phyloP scores from a whole-genome alignment of 2,329 filamentous ascomycete genomes.

The Hypoxylon sp. region DNA sequence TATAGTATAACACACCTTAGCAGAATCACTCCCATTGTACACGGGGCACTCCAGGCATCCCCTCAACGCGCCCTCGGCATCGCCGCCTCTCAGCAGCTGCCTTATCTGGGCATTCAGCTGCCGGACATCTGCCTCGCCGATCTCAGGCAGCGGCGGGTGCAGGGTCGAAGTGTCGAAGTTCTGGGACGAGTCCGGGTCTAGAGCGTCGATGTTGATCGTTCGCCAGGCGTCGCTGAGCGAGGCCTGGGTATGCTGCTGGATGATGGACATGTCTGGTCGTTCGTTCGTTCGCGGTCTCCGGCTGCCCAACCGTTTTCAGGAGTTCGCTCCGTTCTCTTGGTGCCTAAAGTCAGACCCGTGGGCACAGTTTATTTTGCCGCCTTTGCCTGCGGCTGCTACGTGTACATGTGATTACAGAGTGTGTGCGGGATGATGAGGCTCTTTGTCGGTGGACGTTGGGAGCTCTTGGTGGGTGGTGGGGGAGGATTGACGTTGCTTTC shows the following conservation, averaged over 20 bases:
- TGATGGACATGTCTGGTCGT: constrained; percentile 69
- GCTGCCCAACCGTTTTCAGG: constrained; percentile 34
- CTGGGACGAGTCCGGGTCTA: constrained; percentile 87
- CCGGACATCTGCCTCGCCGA: constrained; percentile 82
- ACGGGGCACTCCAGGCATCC: constrained; percentile 88
- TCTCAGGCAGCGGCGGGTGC: constrained; percentile 79
- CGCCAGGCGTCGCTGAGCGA: constrained; percentile 77
- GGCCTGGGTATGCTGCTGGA: constrained; percentile 72
- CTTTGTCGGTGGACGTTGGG: constrained; percentile 39
- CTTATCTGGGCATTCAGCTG: constrained; percentile 83
- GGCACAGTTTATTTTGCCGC: constrained; percentile 21
- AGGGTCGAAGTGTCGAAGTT: constrained; percentile 94
- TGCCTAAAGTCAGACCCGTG: constrained; percentile 26
- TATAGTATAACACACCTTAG: constrained; percentile 64
- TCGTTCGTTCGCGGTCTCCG: constrained; percentile 10
- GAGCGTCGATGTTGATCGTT: constrained; percentile 93
- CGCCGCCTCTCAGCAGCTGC: constrained; percentile 87
- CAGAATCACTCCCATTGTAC: constrained; percentile 71
- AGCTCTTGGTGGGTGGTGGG: constrained; percentile 33
- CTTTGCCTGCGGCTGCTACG: constrained; percentile 31
- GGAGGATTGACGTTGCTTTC: constrained; percentile 43
- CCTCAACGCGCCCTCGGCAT: constrained; percentile 87
- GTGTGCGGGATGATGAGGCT: constrained; percentile 30
- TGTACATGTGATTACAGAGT: constrained; percentile 35
- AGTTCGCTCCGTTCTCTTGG: constrained; percentile 12